Evolutionary conservation across 805 yeast species (phyloP), one percentile per base, ranked within the genome.

Genomic region (Kockiozyma suomiensis): DNA sequence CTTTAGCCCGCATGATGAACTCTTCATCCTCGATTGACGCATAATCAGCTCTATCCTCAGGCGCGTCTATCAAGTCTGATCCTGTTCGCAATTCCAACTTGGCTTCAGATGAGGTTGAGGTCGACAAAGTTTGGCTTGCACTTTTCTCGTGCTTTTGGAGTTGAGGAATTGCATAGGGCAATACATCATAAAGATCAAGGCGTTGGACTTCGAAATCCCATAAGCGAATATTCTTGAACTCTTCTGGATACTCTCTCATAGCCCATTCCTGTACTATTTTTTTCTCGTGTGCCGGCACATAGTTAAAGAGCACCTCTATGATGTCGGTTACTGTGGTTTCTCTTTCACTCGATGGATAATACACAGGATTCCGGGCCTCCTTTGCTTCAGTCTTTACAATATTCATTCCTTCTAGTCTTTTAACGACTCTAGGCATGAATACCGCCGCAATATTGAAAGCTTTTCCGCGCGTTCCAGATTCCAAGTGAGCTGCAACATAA

Each of bases 401-500:
- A 19, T 23, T 52, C 50, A 33, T 42, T 2, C 13, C 38, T 15
- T 40, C 38, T 8, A 40, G 8, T 26, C 30, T 21, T 17, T 40
- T 19, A 15, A 40, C 33, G n/a, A 50, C 26, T 17, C 26, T 26
- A 3, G 54, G 54, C 54, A 40, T 41, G 15, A 50, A 40, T n/a
- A 40, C 47, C 10, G 43, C 43, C n/a, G 40, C 77, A 28, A 84
- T 71, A 17, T 75, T 74, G 5, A 85, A 72, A 0, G 94, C 94
- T 2, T 81, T 79, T 8, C 79, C 79, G 40, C 78, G 80, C 48
- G 79, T 74, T 7, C 87, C 90, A 69, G 84, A 84, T 66, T 85
- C 85, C 61, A 88, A 86, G 70, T 87, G 85, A 0, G 90, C 88
- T 58, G 86, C 81, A 35, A 88, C 71, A 66, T 82, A 85, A 70